Evolutionary conservation across 371 early-diverging fungal genomes (phyloP).

Genomic region (Batrachochytrium dendrobatidis): DNA sequence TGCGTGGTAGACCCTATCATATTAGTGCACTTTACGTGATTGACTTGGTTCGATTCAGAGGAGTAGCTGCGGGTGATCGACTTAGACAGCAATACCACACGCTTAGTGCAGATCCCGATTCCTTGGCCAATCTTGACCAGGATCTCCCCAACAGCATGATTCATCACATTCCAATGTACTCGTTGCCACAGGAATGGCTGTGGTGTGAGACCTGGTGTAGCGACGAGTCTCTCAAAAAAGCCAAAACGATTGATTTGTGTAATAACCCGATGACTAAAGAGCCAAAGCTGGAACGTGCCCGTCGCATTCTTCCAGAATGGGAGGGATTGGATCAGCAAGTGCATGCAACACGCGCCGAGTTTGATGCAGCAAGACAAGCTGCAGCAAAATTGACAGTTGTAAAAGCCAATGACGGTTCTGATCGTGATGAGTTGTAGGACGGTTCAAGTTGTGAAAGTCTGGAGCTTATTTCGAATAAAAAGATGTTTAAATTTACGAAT

Average conservation of each 20-base stretch:
- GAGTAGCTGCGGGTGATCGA: constrained; percentile 87
- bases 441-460: no score
- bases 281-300: constrained; percentile 88
- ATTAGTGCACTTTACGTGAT: constrained; percentile 93
- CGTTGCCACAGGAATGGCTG: constrained; percentile 89
- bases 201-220: constrained; percentile 96
- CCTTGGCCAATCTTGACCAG: constrained; percentile 91
- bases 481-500: no score
- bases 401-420: neutral
- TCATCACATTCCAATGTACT: constrained; percentile 80
- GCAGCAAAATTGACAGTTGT: neutral
- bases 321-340: constrained; percentile 44
- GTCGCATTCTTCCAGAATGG: constrained; percentile 91
- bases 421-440: neutral
- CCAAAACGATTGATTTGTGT: constrained; percentile 96
- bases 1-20: constrained; percentile 87
- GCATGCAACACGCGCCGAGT: constrained; percentile 10
- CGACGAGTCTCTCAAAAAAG: constrained; percentile 67
- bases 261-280: constrained; percentile 96
- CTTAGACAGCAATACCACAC: constrained; percentile 88
- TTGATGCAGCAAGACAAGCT: neutral
- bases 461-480: no score
- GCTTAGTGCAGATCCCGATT: constrained; percentile 78
- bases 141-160: constrained; percentile 96
- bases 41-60: constrained; percentile 83